Evolutionary conservation across 2,329 filamentous ascomycete species (phyloP), one percentile per base, ranked within the genome.

Genomic region (Monilinia fructigena): DNA sequence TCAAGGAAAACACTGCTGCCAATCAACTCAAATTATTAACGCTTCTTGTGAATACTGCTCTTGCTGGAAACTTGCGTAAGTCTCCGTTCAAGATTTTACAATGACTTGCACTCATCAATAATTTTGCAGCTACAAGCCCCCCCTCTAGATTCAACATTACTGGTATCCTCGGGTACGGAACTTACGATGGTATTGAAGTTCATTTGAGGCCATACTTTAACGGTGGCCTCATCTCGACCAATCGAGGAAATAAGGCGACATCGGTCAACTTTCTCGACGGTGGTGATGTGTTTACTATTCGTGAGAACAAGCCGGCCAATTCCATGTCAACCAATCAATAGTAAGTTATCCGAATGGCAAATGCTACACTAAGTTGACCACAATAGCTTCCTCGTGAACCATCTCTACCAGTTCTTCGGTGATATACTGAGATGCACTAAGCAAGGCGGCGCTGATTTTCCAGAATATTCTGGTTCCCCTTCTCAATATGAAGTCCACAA

Each of bases 371-470:
- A 35, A 4, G 31, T 69, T 73, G 55, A 73, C 50, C 26, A 5
- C 12, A 1, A 7, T 55, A 75, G 80, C 64, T 79, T 75, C 68
- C 82, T 88, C 65, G 76, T 88, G 68, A 87, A 83, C 55, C 86
- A 88, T 72, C 78, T 88, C 48, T 88, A 88, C 77, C 76, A 83
- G 70, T 88, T 83, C 79, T 88, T 88, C 73, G 85, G 84, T 61
- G 78, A 78, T 31, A 79, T 88, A 28, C 80, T 87, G 52, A 83
- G 82, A 71, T 88, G 85, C 78, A 80, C 81, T 63, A 68, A 76
- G 73, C 80, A 83, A 74, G 81, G 82, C 64, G 80, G 78, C 76
- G 66, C 78, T 16, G 82, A 79, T 28, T 86, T 83, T 74, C 79
- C 81, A 38, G 75, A 78, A 40, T 88, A 87, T 75, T 68, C 64